Base-by-base conservation (phyloP, 2,329 filamentous ascomycete genomes). In the Colletotrichum sp. region DNA sequence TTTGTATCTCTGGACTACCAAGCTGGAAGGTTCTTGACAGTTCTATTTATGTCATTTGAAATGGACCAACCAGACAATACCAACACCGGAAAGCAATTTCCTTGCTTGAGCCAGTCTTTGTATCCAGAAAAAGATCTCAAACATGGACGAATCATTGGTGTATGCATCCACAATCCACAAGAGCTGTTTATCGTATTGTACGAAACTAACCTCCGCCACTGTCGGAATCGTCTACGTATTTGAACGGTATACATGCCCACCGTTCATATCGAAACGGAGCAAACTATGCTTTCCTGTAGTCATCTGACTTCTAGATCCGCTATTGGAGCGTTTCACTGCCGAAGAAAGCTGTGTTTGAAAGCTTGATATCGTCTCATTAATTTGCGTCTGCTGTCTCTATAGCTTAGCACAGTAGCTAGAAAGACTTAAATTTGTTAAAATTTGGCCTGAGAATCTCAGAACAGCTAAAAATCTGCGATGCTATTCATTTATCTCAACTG, bases 301-400 rank as follows among this genome's bases (percentile, higher is more conserved):
- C n/a, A 49, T 49, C 44, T 49, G n/a, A 21, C 18, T 49, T 21
- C 44, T 21, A n/a, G 18, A n/a, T 21, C 9, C 5, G 44, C 44
- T 18, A 49, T 21, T 21, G 1, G 2, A 49, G n/a, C 44, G 0
- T 49, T 3, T 49, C n/a, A 2, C 0, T 49, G 4, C 18, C 4
- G 9, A 49, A 49, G 44, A 21, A 49, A 49, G 18, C 44, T 1
- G 44, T 12, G 30, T 32, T 32, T 13, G 32, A 32, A 2, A 32
- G 12, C 32, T 32, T 10, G 30, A 30, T 30, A 30, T 30, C 30
- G 30, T 32, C 32, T 34, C 12, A 26, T 26, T 26, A 6, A 44
- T 44, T 44, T 5, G 39, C 39, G 39, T n/a, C 5, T 15, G 39
- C 3, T 44, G 18, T 49, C 18, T 12, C 10, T 2, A 4, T 7